Base-by-base conservation (phyloP, 176 grass and related monocot genomes). In the Avena insularis region DNA sequence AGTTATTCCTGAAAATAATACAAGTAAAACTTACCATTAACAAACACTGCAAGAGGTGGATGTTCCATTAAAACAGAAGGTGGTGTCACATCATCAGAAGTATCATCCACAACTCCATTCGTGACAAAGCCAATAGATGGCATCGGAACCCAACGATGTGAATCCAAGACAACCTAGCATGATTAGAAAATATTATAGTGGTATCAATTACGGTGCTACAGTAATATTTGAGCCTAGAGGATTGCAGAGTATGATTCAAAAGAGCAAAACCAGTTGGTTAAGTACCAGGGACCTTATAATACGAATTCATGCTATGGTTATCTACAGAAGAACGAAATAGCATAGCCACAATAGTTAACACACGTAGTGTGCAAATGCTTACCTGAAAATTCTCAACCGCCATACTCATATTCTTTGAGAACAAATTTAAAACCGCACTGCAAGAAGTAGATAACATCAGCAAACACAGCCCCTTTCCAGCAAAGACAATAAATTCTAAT, bases 381-480 rank as follows among this genome's bases (percentile, higher is more conserved):
- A 99, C 97, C 97, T 94, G 97, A 69, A 99, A 99, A 93, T 99
- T 99, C 73, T 97, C 94, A 71, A 99, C 87, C 0, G 94, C 92
- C 2, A 84, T 89, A 83, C 83, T 82, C 90, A 97, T 97, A 87
- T 97, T 99, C 89, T 97, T 99, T 55, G 94, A 99, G 68, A 97
- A 97, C 82, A 99, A 84, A 65, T 93, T 99, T 59, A 97, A 81
- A 84, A 97, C 94, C 76, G 91, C 91, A 86, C 97, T 99, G 94
- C 46, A 88, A 82, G 67, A 89, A 79, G 17, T 33, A 87, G 65
- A 89, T 46, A 80, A 69, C 53, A 38, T 78, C 63, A 92, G 66
- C 50, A 83, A 74, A 51, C 79, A 17, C 5, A 85, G 69, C 16
- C 12, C 11, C 13, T 78, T 78, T 73, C 20, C 23, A 82, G 10